Evolutionary conservation across 768 basidiomycete species (phyloP), one percentile per base, ranked within the genome.

Genomic region (Albatrellus ellisii): DNA sequence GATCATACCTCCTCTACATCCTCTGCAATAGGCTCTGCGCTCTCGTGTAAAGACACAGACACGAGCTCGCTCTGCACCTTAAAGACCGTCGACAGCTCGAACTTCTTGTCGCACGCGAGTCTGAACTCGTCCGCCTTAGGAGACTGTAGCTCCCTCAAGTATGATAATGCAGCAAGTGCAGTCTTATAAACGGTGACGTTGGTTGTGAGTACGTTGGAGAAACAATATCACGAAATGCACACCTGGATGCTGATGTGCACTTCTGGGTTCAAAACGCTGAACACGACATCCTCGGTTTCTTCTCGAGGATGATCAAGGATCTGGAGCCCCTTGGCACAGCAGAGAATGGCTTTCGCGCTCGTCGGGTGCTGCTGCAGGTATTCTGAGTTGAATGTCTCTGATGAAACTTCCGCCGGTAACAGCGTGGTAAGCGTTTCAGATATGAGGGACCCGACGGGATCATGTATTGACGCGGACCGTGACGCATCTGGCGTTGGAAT

Each of bases 371-470:
- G 64, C 54, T 91, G 83, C 10, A 89, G 68, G 56, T 79, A 89
- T 46, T 84, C 74, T 14, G 77, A 71, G 53, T 85, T 90, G 63
- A 70, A 82, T 0, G 68, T 69, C 31, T 81, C 76, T n/a, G 76
- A 52, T 0, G 77, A 68, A 2, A 77, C 48, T 21, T 71, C 70
- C 1, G 61, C 63, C 0, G 85, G 75, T 4, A 88, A 58, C 32
- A 88, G 52, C 32, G 64, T 59, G 1, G 65, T 41, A 12, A 82
- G 47, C 0, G 68, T 53, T 15, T 70, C 64, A 0, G 64, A 57
- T 39, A 87, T 61, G 7, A 77, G 57, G 0, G 70, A 53, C 6
- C 69, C 70, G 12, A 78, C 62, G 1, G 70, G 63, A 5, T 63
- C 61, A 6, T 73, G 59, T 0, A 65, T 59, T 41, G 60, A 48